Base-by-base conservation (phyloP, 2,329 filamentous ascomycete genomes). In the Epicoccum nigrum region DNA sequence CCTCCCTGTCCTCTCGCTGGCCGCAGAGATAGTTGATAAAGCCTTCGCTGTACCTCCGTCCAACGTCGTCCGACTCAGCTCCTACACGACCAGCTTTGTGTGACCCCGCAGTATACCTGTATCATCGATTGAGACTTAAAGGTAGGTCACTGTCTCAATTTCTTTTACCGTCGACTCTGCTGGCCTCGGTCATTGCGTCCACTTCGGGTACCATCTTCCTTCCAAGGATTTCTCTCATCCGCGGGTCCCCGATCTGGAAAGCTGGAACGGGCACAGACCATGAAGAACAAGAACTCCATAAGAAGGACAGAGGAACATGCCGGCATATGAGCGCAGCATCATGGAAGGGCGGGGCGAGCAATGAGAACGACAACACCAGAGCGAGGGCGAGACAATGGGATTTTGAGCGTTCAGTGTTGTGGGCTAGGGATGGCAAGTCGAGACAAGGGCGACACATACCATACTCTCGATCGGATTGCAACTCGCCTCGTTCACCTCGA, bases 31-130 rank as follows among this genome's bases (percentile, higher is more conserved):
- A 60, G 59, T 52, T 19, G 39, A 52, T 20, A 43, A 38, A 16
- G 43, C 28, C 49, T 47, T 52, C 63, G 55, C 62, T 55, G 53
- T 59, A 54, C 58, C 53, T 64, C 45, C 51, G 59, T 74, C 57
- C 73, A 71, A 73, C 72, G 74, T 75, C 33, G 49, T 46, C 49
- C 30, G 49, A 38, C 56, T 55, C 57, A 54, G 56, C 63, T 60
- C 52, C 58, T 61, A 60, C 53, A 58, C 51, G 54, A 58, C 55
- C 60, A 62, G 63, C 62, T 59, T 67, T 57, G 64, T 67, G 64
- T 54, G 56, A 52, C 53, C 49, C 38, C 33, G 43, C 53, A 52
- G 55, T 59, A 35, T 53, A 51, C 50, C 51, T 59, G 56, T 60
- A 43, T 51, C 57, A 56, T 60, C 48, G 56, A 51, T 44, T 42